Base-by-base conservation (phyloP, 768 basidiomycete species). In the Tephrocybe sp. region DNA sequence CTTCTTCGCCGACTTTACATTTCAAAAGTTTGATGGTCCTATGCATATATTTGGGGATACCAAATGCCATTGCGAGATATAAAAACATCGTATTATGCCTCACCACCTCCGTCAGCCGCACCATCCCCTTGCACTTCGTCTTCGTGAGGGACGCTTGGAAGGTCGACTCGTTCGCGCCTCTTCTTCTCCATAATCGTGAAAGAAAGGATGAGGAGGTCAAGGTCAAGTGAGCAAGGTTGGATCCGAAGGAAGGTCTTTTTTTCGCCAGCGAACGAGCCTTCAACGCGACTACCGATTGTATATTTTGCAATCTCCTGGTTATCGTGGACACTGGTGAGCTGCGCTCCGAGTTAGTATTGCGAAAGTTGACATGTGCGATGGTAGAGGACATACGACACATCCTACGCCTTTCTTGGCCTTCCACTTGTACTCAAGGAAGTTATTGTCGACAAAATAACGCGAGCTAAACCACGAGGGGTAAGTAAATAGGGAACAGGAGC, bases 131-230 rank as follows among this genome's bases (percentile, higher is more conserved):
- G 62, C 1, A 67, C 68, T 47, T 76, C 73, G 34, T 69, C 70
- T 45, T 69, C 68, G 49, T 67, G 61, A 16, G 57, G 58, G 31
- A 49, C 52, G 23, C 51, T 50, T 16, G 61, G 57, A 6, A 67
- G 64, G 51, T 70, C 68, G 7, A 65, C 69, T 40, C 62, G 61
- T 36, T 76, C 75, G 16, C 76, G 69, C 34, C 76, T 66, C 57
- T 77, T 77, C 64, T 74, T 78, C 66, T 79, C 79, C 69, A 80
- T 71, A 47, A 83, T 71, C 47, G 81, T 54, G 53, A 80, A 81
- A 15, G 81, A 77, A 21, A 81, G 62, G 11, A 82, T 62, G 33
- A 82, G 64, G 41, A 82, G 65, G 61, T 82, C 79, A 47, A 78
- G 66, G 58, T 80, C 75, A 18, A 79, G 60, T 23, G 67, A 66